Base-by-base conservation (phyloP, 2,329 filamentous ascomycete species). In the Trichoderma cornu-damae region DNA sequence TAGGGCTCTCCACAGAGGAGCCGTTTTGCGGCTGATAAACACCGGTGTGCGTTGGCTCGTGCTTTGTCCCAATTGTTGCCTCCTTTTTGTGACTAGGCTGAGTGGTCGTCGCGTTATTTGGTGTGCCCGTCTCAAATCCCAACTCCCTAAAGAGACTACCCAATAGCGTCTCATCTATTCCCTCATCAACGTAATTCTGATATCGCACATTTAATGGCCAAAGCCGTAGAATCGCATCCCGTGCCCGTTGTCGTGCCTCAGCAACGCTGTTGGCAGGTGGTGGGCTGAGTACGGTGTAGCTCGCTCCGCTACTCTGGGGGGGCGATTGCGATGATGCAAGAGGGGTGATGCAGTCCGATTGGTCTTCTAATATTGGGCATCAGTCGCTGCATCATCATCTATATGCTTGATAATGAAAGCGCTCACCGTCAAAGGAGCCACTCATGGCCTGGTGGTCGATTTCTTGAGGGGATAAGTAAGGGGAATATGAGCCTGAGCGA, bases 181-280 rank as follows among this genome's bases (percentile, higher is more conserved):
- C 88, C 69, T 93, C 88, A 9, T 84, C 78, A 11, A 92, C 75
- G 57, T 93, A 86, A 59, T 89, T 81, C 55, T 87, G 79, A 66
- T 86, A 96, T 18, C 83, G 83, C 58, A 95, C 83, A 48, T 89
- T 87, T 59, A 89, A 69, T 1, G 79, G 77, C 73, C 77, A 79
- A 3, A 92, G 73, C 35, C 82, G 79, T 28, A 89, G 70, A 37
- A 92, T 83, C 3, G 88, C 86, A 22, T 82, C 81, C 65, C 85
- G 81, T 0, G 88, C 88, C 62, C 81, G 77, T 61, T 80, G 82
- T 54, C 75, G 80, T 30, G 74, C 77, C 52, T 79, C 75, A 4
- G 69, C 57, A 7, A 72, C 22, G 20, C 62, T 47, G 32, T 43
- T 35, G 14, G 22, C 22, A 43, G 49, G 43, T 18, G 42, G 18